A percentile compares a stretch with the other conserved stretches of the same genome.
These are phyloP conservation scores for Phytopythium vexans DNA, from an alignment of 352 stramenopile genomes.

Conservation along the genomic window DNA sequence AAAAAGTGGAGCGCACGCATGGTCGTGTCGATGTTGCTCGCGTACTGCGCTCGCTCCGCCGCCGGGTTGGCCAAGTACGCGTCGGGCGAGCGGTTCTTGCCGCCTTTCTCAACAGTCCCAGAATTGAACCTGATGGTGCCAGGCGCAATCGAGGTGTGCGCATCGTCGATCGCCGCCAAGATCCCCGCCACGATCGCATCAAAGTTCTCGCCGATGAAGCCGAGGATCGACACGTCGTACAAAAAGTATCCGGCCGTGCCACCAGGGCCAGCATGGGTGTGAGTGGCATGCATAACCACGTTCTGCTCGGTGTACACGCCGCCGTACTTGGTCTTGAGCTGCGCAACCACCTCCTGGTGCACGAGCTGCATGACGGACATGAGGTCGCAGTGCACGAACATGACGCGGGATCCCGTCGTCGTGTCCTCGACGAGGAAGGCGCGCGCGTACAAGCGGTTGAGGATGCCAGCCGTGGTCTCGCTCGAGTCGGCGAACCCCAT, in stretches of 20 bases:
- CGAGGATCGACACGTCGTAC: constrained; percentile 51
- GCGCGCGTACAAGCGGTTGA: constrained; percentile 60
- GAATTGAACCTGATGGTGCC: constrained; percentile 40
- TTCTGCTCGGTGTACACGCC: constrained; percentile 58
- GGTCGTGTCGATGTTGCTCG: constrained; percentile 57
- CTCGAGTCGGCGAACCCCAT: constrained; percentile 54
- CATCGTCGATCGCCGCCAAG: constrained; percentile 49
- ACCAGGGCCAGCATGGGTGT: constrained; percentile 79
- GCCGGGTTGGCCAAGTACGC: constrained; percentile 72
- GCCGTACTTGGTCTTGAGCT: constrained; percentile 35
- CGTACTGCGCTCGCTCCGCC: constrained; percentile 52
- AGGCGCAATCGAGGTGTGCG: constrained; percentile 47
- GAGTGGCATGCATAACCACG: constrained; percentile 70
- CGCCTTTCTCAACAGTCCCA: constrained; percentile 24
- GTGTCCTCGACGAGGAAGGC: constrained; percentile 57
- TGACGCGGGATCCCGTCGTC: constrained; percentile 24
- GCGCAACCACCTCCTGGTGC: constrained; percentile 43
- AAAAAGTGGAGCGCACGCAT: constrained; percentile 64
- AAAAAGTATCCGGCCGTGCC: constrained; percentile 76
- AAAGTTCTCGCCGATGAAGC: constrained; percentile 55
- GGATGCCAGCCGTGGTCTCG: constrained; percentile 48
- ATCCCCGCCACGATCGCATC: constrained; percentile 67
- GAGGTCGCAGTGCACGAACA: constrained; percentile 53
- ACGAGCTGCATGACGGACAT: constrained; percentile 46
- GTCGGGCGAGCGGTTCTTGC: constrained; percentile 70